Conservation (phyloP, 345 rosid species). For the Alliaria petiolata region DNA sequence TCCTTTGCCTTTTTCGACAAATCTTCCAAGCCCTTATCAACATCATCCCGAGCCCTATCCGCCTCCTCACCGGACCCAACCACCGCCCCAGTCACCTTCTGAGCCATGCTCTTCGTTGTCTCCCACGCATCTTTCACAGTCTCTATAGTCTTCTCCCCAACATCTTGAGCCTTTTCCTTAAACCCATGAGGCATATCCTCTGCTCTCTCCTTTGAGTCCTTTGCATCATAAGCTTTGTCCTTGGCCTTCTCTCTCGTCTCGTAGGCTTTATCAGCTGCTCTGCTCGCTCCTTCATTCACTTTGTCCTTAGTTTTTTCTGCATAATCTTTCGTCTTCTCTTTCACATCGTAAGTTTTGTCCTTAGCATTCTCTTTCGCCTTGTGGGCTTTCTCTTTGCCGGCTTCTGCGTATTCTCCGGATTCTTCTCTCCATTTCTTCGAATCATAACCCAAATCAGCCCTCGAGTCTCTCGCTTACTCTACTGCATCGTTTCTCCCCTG, state of each 20-base stretch:
- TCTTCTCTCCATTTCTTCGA: slow-evolving; percentile 35
- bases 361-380: not conserved
- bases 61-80: slow-evolving; percentile 33
- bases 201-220: slow-evolving; percentile 23
- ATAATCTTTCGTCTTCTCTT: slow-evolving; percentile 1
- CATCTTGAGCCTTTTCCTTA: slow-evolving; percentile 29
- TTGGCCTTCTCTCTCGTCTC: slow-evolving; percentile 6
- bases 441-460: slow-evolving; percentile 34
- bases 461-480: slow-evolving; percentile 30
- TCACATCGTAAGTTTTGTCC: slow-evolving; percentile 1
- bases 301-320: not conserved
- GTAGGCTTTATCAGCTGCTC: slow-evolving; percentile 19
- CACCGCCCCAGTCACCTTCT: slow-evolving; percentile 33
- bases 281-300: slow-evolving; percentile 14
- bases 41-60: slow-evolving; percentile 21
- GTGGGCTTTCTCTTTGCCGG: slow-evolving; percentile 8
- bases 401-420: slow-evolving; percentile 23
- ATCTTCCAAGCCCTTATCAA: slow-evolving; percentile 22
- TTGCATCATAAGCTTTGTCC: slow-evolving; percentile 19
- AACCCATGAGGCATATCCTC: slow-evolving; percentile 26
- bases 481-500: slow-evolving; percentile 32
- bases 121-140: slow-evolving; percentile 38
- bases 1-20: slow-evolving; percentile 14
- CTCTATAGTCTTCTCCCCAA: slow-evolving; percentile 32
- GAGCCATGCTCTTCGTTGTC: slow-evolving; percentile 26